Base-by-base conservation (phyloP, 1,284 basidiomycete species). In the Pseudozyma sp. region DNA sequence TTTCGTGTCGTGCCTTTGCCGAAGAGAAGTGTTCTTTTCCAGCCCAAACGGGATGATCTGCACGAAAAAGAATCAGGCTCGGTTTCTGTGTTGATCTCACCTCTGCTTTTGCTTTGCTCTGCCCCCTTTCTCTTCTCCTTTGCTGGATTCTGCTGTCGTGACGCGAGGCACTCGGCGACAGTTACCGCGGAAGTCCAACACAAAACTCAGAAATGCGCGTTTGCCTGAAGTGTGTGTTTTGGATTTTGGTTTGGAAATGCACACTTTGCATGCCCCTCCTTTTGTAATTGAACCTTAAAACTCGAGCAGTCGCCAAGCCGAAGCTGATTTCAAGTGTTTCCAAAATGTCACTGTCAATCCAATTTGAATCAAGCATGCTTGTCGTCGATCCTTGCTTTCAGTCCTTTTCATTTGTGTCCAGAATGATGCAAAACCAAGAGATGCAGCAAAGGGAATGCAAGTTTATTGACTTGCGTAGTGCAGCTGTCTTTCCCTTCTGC, bases 261-360 rank as follows among this genome's bases (percentile, higher is more conserved):
- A 31, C 25, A 31, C 25, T 31, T 31, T 31, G 25, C 25, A 31
- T 31, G 25, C 25, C 25, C 25, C n/a, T n/a, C 25, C 25, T 31
- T 31, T 31, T 31, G 25, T 31, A 31, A 31, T 31, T 31, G 25
- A 31, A 31, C 3, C 25, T 31, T 31, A 6, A 31, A 31, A 31
- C 25, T 31, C 25, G 25, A 31, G 43, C 43, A 18, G 9, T 18
- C 25, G 45, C 45, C 45, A 47, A 47, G 45, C 45, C 45, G 45
- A 47, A 47, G 45, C 25, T 31, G 25, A 31, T 31, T 31, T 31
- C 3, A 31, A 31, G 25, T 31, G 25, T 31, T 31, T 31, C 3
- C 25, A 31, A 31, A 31, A 31, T 18, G 45, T 47, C 45, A n/a
- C n/a, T 47, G 57, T 54, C 57, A 52, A 66, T 65, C 56, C 61